Conservation (phyloP, 2,329 filamentous ascomycete species). For the Cladosporium sp. region DNA sequence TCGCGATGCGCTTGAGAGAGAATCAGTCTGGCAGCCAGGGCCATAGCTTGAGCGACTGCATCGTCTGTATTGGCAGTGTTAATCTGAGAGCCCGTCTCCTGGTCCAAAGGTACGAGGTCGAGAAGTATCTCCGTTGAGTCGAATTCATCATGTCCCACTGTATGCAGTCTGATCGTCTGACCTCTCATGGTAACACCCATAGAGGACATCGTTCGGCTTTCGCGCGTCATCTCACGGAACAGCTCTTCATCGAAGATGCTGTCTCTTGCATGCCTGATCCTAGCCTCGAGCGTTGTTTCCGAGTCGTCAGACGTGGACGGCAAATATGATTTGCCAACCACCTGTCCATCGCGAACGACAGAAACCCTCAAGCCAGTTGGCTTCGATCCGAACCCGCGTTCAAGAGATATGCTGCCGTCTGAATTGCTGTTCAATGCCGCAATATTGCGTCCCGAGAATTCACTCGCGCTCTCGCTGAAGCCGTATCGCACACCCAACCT, state of each 20-base stretch:
- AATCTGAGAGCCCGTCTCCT: slow-evolving; percentile 17
- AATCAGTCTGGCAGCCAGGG: slow-evolving; percentile 70
- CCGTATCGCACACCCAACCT: slow-evolving; percentile 85
- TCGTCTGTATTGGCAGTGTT: slow-evolving; percentile 34
- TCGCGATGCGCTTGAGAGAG: slow-evolving; percentile 77
- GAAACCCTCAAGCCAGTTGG: slow-evolving; percentile 67
- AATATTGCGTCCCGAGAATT: slow-evolving; percentile 70
- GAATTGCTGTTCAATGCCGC: slow-evolving; percentile 74
- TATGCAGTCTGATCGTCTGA: slow-evolving; percentile 37
- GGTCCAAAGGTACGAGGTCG: slow-evolving; percentile 61
- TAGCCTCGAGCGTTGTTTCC: slow-evolving; percentile 62
- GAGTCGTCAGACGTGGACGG: slow-evolving; percentile 41
- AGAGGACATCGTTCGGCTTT: slow-evolving; percentile 71
- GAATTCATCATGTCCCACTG: not conserved
- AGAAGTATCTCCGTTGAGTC: slow-evolving; percentile 56
- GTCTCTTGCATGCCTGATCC: slow-evolving; percentile 73
- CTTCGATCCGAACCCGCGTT: slow-evolving; percentile 59
- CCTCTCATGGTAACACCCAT: slow-evolving; percentile 67
- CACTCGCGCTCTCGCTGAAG: slow-evolving; percentile 69
- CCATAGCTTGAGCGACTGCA: slow-evolving; percentile 63
- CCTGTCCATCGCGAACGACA: slow-evolving; percentile 57
- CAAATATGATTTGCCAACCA: slow-evolving; percentile 57
- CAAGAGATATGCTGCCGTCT: slow-evolving; percentile 74
- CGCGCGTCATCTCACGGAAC: slow-evolving; percentile 83
- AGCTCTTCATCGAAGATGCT: slow-evolving; percentile 82